These are phyloP conservation scores for Trichoderma asperelloides DNA, from an alignment of 495 filamentous ascomycete species.

Conservation along the genomic window DNA sequence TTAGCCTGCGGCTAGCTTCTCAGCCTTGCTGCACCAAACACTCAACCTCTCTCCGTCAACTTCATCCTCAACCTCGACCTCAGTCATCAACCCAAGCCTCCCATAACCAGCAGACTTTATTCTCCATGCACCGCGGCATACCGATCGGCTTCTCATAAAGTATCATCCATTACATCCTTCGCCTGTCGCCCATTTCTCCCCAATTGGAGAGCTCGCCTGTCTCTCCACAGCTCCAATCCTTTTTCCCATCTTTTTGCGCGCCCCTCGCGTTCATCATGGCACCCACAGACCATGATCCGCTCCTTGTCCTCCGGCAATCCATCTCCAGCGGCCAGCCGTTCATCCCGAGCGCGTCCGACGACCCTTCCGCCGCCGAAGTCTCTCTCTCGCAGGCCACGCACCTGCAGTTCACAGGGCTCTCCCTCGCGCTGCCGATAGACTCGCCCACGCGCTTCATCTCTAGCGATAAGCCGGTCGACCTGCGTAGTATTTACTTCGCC, in stretches of 20 bases:
- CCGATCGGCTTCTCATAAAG: background rate
- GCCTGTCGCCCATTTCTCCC: background rate
- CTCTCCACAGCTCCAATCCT: constrained; percentile 1
- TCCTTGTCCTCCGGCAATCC: constrained; percentile 68
- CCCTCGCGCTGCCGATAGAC: constrained; percentile 60
- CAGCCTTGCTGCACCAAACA: background rate
- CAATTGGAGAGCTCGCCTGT: background rate
- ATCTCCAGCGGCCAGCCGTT: constrained; percentile 59
- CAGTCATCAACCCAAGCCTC: background rate
- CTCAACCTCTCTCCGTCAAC: background rate
- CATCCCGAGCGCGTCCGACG: constrained; percentile 58
- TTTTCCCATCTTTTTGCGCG: constrained; percentile 5
- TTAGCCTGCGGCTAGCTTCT: background rate
- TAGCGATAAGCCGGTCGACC: constrained; percentile 62
- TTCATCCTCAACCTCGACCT: background rate
- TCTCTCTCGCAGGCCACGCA: constrained; percentile 67
- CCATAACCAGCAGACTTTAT: background rate
- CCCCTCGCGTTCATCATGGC: constrained; percentile 26
- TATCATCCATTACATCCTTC: background rate
- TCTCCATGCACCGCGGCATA: background rate
- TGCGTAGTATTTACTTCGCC: constrained; percentile 90
- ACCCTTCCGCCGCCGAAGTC: constrained; percentile 37
- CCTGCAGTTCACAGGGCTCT: constrained; percentile 62
- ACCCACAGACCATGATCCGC: constrained; percentile 50
- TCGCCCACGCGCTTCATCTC: constrained; percentile 75